Evolutionary conservation across 495 filamentous ascomycete species (phyloP).

Genomic region (Aspergillus campestris): DNA sequence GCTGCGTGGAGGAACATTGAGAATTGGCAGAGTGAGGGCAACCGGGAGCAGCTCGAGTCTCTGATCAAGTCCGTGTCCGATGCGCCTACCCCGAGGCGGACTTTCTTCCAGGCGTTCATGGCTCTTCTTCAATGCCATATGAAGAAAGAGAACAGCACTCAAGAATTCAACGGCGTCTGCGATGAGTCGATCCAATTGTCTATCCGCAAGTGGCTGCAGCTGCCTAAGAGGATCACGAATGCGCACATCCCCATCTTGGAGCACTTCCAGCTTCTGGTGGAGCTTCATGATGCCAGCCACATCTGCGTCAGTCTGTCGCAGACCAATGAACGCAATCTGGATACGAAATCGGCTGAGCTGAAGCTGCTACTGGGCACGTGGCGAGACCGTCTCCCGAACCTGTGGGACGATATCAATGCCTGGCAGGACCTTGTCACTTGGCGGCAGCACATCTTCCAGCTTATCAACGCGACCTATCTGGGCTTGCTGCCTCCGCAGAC

Average conservation of each 20-base stretch:
- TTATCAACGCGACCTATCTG: conserved; percentile 93
- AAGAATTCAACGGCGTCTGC: conserved; percentile 79
- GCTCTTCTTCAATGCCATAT: conserved; percentile 84
- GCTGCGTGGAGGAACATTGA: conserved; percentile 91
- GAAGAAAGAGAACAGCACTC: conserved; percentile 62
- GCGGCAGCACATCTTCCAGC: conserved; percentile 96
- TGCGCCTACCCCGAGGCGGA: conserved; percentile 84
- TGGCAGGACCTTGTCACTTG: conserved; percentile 99
- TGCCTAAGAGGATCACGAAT: conserved; percentile 86
- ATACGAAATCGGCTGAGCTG: conserved; percentile 88
- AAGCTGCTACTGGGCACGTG: conserved; percentile 91
- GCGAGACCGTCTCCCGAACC: conserved; percentile 91
- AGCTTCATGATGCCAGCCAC: conserved; percentile 93
- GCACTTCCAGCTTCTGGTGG: conserved; percentile 97
- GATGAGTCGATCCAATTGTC: conserved; percentile 96
- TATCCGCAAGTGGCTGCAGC: conserved; percentile 95
- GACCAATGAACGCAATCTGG: conserved; percentile 78
- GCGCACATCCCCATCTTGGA: conserved; percentile 92
- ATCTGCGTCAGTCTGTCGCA: conserved; percentile 82
- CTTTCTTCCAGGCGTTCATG: conserved; percentile 98
- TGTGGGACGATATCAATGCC: conserved; percentile 98
- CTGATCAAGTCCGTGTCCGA: conserved; percentile 95
- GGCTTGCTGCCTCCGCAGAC: conserved; percentile 71
- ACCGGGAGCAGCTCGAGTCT: conserved; percentile 79
- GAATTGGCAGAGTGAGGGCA: conserved; percentile 76